These are phyloP conservation scores for Arthrobotrys megalospora DNA, from an alignment of 2,329 filamentous ascomycete genomes.

Conservation along the genomic window DNA sequence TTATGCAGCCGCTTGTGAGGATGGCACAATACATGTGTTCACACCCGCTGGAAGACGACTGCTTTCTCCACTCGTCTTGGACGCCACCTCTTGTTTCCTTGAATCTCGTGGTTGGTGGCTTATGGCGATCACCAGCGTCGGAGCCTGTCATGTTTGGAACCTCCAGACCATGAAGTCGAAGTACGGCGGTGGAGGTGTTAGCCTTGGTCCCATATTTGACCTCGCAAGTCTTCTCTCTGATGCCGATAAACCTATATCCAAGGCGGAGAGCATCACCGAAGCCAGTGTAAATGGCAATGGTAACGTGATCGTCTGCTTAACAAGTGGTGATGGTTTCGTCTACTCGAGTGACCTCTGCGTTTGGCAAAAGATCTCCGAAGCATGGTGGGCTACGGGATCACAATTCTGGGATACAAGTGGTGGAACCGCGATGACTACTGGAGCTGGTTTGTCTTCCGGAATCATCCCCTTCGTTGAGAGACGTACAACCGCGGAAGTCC, in stretches of 20 bases:
- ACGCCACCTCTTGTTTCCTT: conserved; percentile 93
- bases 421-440: conserved; percentile 75
- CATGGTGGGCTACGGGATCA: conserved; percentile 97
- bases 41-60: conserved; percentile 89
- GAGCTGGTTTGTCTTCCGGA: conserved; percentile 81
- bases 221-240: conserved; percentile 85
- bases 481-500: conserved; percentile 92
- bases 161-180: conserved; percentile 84
- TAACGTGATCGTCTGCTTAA: conserved; percentile 87
- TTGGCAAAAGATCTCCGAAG: conserved; percentile 96
- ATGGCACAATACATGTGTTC: conserved; percentile 91
- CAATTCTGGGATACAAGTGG: conserved; percentile 97
- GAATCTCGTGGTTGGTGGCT: conserved; percentile 92
- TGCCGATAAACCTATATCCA: conserved; percentile 73
- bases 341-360: conserved; percentile 88
- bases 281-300: conserved; percentile 91
- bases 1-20: conserved; percentile 94
- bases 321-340: conserved; percentile 92
- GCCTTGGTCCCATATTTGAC: conserved; percentile 88
- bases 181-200: conserved; percentile 72
- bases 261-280: conserved; percentile 86
- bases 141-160: conserved; percentile 95
- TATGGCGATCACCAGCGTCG: conserved; percentile 88
- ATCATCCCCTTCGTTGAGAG: conserved; percentile 94
- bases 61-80: conserved; percentile 86